phyloP scores from a whole-genome alignment of 108 stramenopile species.

The Cyclotella cryptica region DNA sequence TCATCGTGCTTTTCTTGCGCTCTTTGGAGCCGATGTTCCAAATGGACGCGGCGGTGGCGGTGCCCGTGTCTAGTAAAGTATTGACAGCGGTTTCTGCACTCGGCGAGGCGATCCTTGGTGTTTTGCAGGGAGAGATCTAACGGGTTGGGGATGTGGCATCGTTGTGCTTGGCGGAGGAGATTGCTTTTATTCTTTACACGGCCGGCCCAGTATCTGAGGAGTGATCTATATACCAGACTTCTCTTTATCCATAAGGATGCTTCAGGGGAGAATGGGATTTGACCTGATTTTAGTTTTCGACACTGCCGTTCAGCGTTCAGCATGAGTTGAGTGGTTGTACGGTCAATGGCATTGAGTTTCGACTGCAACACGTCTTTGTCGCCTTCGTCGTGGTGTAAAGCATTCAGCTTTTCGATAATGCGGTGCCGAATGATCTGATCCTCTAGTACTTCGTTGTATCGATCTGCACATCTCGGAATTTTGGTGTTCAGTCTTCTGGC shows the following conservation, averaged over 20 bases:
- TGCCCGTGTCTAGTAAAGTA: conserved; percentile 19
- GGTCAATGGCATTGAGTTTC: conserved; percentile 6
- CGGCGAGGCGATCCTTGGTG: neutral
- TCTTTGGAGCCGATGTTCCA: neutral
- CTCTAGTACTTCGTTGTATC: conserved; percentile 17
- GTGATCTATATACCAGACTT: neutral
- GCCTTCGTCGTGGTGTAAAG: too few species aligned
- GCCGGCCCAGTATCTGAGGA: neutral
- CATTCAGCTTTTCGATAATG: neutral
- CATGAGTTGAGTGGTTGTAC: neutral
- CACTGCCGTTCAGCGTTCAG: conserved; percentile 20
- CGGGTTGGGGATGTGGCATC: too few species aligned
- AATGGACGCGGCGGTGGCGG: conserved; percentile 9
- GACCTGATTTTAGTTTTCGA: conserved; percentile 10
- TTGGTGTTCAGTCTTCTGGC: conserved; percentile 22
- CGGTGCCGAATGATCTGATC: neutral
- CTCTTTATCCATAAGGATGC: conserved; percentile 23
- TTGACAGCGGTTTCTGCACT: conserved; percentile 11
- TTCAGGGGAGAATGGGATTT: conserved; percentile 32
- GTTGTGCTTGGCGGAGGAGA: too few species aligned
- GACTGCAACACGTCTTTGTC: neutral
- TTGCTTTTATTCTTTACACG: neutral
- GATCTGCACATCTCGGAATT: neutral
- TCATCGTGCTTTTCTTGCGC: conserved; percentile 12
- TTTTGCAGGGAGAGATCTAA: neutral